Base-by-base conservation (phyloP, 164 flowering plant genomes). In the Akebia trifoliata region DNA sequence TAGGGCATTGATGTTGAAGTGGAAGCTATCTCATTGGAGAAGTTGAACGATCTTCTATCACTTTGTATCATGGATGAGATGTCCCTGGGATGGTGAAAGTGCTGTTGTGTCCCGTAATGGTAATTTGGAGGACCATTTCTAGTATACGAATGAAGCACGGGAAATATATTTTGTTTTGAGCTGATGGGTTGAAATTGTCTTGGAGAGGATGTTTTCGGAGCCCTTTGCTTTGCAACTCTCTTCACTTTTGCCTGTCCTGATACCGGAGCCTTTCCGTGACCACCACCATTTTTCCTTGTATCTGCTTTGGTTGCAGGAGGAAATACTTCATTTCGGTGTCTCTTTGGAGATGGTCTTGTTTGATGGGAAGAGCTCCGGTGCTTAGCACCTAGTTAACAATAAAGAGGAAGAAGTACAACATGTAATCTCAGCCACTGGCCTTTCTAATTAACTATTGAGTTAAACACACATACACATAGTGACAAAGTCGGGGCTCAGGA, bases 301-400 rank as follows among this genome's bases (percentile, higher is more conserved):
- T 37, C 39, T 38, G 18, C 30, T 39, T 26, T 22, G 14, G 25
- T 18, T 50, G 36, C 32, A 20, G 21, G 44, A 10, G 12, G 29
- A 37, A 61, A 8, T 56, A 56, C 64, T 49, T 31, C 36, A 17
- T 10, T 37, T 28, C 21, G 47, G 31, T 15, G 51, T 48, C 62
- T 56, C 51, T 25, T 45, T 42, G 20, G 73, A 54, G 66, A 24
- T 52, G 60, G 53, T 50, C 8, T 59, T 52, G 54, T 26, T 18
- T 61, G 47, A 34, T 48, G 48, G 40, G 49, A 52, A 51, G 53
- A 46, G 39, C 54, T 68, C 31, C 49, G 54, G 42, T 38, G 25
- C 54, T 68, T 69, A 8, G 29, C 26, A 36, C 64, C 75, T 70
- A 45, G 44, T 24, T 38, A 30, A 43, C 29, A 59, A 47, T 36